These are phyloP conservation scores for Lachnellula suecica DNA, from an alignment of 2,329 filamentous ascomycete genomes.

Conservation along the genomic window DNA sequence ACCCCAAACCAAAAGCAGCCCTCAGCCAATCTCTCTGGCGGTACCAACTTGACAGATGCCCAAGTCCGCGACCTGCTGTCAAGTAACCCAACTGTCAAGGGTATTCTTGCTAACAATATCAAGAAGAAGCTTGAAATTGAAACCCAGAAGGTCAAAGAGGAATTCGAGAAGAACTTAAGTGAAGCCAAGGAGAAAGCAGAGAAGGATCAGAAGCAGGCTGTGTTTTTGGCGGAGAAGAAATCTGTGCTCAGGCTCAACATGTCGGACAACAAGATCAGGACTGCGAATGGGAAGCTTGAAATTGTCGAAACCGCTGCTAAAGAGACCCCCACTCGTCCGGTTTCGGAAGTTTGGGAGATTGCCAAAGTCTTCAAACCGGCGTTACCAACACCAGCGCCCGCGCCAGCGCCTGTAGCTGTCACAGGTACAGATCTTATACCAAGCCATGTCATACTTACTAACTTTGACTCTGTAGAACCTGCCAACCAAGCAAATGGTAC, in stretches of 20 bases:
- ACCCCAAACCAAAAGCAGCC: constrained; percentile 23
- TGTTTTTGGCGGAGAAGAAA: constrained; percentile 74
- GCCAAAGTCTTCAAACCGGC: constrained; percentile 70
- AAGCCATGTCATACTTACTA: neutral
- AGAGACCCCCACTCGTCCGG: constrained; percentile 82
- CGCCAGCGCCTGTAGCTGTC: constrained; percentile 12
- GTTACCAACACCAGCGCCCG: constrained; percentile 29
- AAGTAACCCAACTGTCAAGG: constrained; percentile 53
- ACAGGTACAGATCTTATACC: constrained; percentile 7
- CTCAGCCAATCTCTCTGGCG: constrained; percentile 2
- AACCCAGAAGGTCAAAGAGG: constrained; percentile 57
- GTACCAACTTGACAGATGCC: constrained; percentile 49
- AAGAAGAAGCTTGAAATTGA: constrained; percentile 70
- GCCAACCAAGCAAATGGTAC: constrained; percentile 21
- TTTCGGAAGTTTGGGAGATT: constrained; percentile 82
- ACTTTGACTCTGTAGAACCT: constrained; percentile 12
- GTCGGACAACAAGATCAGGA: constrained; percentile 66
- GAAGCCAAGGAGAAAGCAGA: constrained; percentile 49
- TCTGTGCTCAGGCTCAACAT: constrained; percentile 74
- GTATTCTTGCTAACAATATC: constrained; percentile 60
- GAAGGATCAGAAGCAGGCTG: constrained; percentile 46
- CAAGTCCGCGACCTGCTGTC: constrained; percentile 57
- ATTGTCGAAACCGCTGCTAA: constrained; percentile 78
- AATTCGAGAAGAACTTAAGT: constrained; percentile 48
- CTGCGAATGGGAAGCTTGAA: constrained; percentile 68